Percentiles rank a stretch among this genome's conserved stretches.
These are phyloP conservation scores for Babesia ovis DNA, from an alignment of 169 alveolate species.

Conservation along the genomic window DNA sequence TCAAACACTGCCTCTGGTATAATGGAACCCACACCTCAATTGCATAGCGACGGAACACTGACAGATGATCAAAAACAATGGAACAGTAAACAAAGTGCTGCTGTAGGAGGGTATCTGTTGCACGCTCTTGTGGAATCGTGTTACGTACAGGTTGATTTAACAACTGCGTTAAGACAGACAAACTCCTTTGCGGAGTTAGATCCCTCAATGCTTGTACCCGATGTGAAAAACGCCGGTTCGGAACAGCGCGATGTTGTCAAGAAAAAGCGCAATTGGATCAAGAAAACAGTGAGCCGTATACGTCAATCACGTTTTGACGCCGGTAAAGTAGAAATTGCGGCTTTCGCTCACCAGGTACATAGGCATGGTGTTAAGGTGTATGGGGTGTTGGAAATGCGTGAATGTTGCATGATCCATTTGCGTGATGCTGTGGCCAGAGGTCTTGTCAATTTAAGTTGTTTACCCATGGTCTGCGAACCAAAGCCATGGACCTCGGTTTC, in stretches of 20 bases:
- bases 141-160: conserved; percentile 71
- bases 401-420: conserved; percentile 73
- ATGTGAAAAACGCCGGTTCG: conserved; percentile 7
- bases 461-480: conserved; percentile 80
- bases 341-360: conserved; percentile 69
- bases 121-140: conserved; percentile 73
- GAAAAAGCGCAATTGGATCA: conserved; percentile 25
- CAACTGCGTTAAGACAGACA: conserved; percentile 70
- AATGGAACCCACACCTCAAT: conserved; percentile 36
- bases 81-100: conserved; percentile 73
- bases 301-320: conserved; percentile 66
- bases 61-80: conserved; percentile 65
- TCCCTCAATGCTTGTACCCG: conserved; percentile 47
- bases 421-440: conserved; percentile 73
- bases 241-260: conserved; percentile 20
- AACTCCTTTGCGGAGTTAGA: conserved; percentile 59
- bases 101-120: conserved; percentile 73
- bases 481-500: conserved; percentile 68
- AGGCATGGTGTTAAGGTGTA: conserved; percentile 71
- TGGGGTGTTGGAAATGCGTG: conserved; percentile 78
- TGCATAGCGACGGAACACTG: conserved; percentile 20
- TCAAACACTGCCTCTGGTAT: conserved; percentile 15
- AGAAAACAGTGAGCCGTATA: conserved; percentile 33
- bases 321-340: conserved; percentile 72
- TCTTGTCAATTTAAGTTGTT: conserved; percentile 63